These are phyloP conservation scores for Scenedesmus sp. DNA, from an alignment of 163 green algal genomes.

Conservation along the genomic window DNA sequence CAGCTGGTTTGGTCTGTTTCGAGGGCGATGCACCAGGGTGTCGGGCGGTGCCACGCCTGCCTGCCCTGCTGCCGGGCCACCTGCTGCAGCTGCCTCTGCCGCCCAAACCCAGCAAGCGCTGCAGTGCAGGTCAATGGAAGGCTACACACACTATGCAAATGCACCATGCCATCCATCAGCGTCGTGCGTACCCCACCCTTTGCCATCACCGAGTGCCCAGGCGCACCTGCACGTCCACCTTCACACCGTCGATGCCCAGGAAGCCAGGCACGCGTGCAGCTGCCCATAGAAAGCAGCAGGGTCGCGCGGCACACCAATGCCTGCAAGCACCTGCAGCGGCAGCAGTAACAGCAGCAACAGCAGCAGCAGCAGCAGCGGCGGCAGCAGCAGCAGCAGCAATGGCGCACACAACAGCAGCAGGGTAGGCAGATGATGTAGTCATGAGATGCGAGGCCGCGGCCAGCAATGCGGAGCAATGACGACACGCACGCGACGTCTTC, in stretches of 20 bases:
- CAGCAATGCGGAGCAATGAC: too few relatives aligned
- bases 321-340: constrained; percentile 56
- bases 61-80: neutral
- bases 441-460: neutral
- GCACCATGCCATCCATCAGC: too few relatives aligned
- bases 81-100: constrained; percentile 19
- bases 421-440: too few relatives aligned
- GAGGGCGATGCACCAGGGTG: too few relatives aligned
- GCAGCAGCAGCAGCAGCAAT: neutral
- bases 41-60: constrained; percentile 73
- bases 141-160: too few relatives aligned
- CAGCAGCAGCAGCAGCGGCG: neutral
- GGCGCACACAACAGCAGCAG: neutral
- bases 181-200: too few relatives aligned
- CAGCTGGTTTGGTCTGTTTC: too few relatives aligned
- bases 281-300: constrained; percentile 76
- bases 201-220: too few relatives aligned
- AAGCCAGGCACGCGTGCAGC: constrained; percentile 93
- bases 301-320: constrained; percentile 83
- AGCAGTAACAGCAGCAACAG: neutral
- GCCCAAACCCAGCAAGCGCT: too few relatives aligned
- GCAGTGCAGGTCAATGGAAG: too few relatives aligned
- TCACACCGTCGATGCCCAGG: constrained; percentile 94
- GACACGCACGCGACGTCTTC: too few relatives aligned
- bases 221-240: constrained; percentile 97